A percentile compares a stretch with the other conserved stretches of the same genome.
Conservation (phyloP, 257 asterid species). For the Galeopsis tetrahit region DNA sequence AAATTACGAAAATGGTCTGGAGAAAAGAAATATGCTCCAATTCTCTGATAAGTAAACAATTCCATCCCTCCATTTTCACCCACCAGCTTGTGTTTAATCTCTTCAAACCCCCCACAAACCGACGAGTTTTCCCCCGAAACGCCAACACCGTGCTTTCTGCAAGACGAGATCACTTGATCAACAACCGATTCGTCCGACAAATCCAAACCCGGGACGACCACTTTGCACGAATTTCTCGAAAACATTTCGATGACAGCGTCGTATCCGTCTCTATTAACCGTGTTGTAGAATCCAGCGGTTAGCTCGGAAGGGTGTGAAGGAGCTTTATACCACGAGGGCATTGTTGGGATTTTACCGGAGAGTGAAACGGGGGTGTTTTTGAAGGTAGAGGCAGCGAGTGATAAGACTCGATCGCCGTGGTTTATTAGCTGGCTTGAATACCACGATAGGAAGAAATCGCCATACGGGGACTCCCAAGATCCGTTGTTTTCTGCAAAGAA, state of each 20-base stretch:
- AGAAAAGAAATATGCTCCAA: slow-evolving; percentile 93
- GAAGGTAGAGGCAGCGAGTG: slow-evolving; percentile 68
- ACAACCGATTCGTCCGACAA: slow-evolving; percentile 52
- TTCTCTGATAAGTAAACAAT: slow-evolving; percentile 75
- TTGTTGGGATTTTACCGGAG: slow-evolving; percentile 66
- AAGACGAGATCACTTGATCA: slow-evolving; percentile 50
- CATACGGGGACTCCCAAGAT: slow-evolving; percentile 83
- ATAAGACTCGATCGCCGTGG: slow-evolving; percentile 73
- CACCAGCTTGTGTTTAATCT: slow-evolving; percentile 52
- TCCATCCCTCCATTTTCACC: slow-evolving; percentile 48
- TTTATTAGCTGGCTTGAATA: slow-evolving; percentile 58
- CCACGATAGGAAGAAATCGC: slow-evolving; percentile 86
- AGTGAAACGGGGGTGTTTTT: slow-evolving; percentile 46
- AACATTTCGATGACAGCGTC: slow-evolving; percentile 54
- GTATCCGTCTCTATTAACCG: slow-evolving; percentile 68
- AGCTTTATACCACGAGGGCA: slow-evolving; percentile 54
- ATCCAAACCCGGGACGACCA: slow-evolving; percentile 73
- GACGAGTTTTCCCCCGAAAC: slow-evolving; percentile 60
- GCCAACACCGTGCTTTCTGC: slow-evolving; percentile 47
- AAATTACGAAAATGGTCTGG: slow-evolving; percentile 74
- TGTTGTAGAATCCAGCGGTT: slow-evolving; percentile 74
- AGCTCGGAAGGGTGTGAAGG: slow-evolving; percentile 85
- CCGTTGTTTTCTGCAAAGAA: slow-evolving; percentile 77
- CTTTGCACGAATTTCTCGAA: slow-evolving; percentile 56
- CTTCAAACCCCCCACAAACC: slow-evolving; percentile 57